These are phyloP conservation scores for Candida gorgasii DNA, from an alignment of 805 yeast species.

Conservation along the genomic window DNA sequence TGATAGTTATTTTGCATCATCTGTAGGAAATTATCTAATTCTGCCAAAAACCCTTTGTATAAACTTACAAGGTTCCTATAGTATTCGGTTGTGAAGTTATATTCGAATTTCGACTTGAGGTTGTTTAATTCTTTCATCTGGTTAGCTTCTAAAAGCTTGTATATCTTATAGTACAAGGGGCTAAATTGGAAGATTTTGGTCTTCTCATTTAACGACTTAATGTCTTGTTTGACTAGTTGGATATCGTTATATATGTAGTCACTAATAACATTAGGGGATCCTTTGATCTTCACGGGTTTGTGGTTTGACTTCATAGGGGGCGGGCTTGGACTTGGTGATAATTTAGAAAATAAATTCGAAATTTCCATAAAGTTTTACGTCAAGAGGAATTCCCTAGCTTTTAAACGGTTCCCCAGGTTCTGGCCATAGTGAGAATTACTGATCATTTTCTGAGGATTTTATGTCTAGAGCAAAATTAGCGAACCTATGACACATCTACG, in stretches of 20 bases:
- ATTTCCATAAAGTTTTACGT: background rate
- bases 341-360: background rate
- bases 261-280: constrained; percentile 21
- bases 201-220: constrained; percentile 22
- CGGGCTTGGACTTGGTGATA: constrained; percentile 8
- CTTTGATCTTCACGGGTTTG: constrained; percentile 12
- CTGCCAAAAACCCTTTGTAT: constrained; percentile 21
- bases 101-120: constrained; percentile 16
- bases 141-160: constrained; percentile 21
- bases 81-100: constrained; percentile 16
- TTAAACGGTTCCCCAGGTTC: background rate
- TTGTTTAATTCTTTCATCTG: constrained; percentile 19
- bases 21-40: constrained; percentile 21
- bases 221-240: constrained; percentile 20
- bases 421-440: constrained; percentile 1
- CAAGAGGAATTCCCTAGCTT: background rate
- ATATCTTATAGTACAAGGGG: constrained; percentile 23
- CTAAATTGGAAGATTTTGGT: constrained; percentile 22
- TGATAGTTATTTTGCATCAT: constrained; percentile 26
- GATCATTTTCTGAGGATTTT: background rate
- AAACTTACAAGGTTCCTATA: constrained; percentile 19
- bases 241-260: constrained; percentile 26
- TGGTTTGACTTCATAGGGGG: background rate
- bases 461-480: constrained; percentile 2
- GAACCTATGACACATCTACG: background rate